Conservation (phyloP, 345 rosid species). For the Brassica rapa region DNA sequence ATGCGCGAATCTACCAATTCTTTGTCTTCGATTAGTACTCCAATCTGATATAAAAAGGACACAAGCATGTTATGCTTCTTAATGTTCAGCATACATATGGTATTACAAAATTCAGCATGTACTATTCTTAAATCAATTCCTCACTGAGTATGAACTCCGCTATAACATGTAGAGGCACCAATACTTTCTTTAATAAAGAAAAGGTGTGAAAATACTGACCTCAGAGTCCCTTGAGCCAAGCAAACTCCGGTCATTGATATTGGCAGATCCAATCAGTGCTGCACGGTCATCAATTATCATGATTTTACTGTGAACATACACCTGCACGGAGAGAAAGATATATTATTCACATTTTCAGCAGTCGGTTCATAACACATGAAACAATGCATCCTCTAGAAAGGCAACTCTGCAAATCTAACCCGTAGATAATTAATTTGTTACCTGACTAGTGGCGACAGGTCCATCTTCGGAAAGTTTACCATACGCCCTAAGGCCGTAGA, state of each 20-base stretch:
- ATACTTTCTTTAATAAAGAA: not conserved
- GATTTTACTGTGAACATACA: constrained; percentile 95
- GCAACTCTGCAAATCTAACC: constrained; percentile 19
- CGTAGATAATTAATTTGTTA: constrained; percentile 35
- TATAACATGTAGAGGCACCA: constrained; percentile 17
- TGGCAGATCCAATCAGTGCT: constrained; percentile 86
- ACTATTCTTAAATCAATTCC: not conserved
- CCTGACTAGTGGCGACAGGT: constrained; percentile 94
- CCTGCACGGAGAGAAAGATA: constrained; percentile 49
- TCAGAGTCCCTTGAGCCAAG: constrained; percentile 99
- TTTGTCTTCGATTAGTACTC: constrained; percentile 84
- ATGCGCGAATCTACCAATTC: constrained; percentile 78
- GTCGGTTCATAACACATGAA: constrained; percentile 6
- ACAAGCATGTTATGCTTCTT: constrained; percentile 15
- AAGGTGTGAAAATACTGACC: constrained; percentile 48
- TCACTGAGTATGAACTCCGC: not conserved
- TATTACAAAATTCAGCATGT: constrained; percentile 5
- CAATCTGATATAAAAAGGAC: constrained; percentile 62
- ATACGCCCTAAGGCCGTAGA: constrained; percentile 87
- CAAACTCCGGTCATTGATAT: constrained; percentile 92
- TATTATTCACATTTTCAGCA: not conserved
- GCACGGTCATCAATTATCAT: constrained; percentile 83
- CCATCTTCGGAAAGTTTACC: constrained; percentile 86
- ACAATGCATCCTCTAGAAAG: constrained; percentile 15
- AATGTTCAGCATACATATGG: not conserved